Base-by-base conservation (phyloP, 257 asterid species). In the Jasminum sambac region DNA sequence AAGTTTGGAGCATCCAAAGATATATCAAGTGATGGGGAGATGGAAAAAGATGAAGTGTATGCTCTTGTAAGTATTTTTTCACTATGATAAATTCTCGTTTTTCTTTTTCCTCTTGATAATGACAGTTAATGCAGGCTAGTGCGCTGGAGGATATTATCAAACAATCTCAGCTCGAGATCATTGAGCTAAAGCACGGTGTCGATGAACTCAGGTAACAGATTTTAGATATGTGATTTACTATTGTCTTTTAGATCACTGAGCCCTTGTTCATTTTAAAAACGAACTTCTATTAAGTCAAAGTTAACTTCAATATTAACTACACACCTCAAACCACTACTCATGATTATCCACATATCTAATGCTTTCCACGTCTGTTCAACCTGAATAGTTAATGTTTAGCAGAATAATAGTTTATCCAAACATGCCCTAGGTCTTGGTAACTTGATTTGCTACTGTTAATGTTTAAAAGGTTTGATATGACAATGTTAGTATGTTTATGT, bases 101-200 rank as follows among this genome's bases (percentile, higher is more conserved):
- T 67, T 59, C 67, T 72, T 77, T 43, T 62, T 50, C 48, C 11
- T 39, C 72, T 72, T 67, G 68, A 43, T 79, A 52, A 76, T 77
- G 36, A 63, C 40, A 78, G 61, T 64, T 74, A 21, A 24, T 68
- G 66, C 79, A 95, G 99, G 99, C 99, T 37, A 89, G 87, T 83
- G 96, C 98, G 3, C 74, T 95, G 79, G 99, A 95, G 82, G 87
- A 88, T 80, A 91, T 91, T 63, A 86, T 95, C 66, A 95, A 88
- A 85, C 98, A 95, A 79, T 86, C 98, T 82, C 99, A 95, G 85
- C 71, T 95, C 77, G 98, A 95, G 89, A 95, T 95, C 76, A 83
- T 91, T 77, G 98, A 95, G 89, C 88, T 95, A 67, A 88, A 95
- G 82, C 99, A 95, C 79, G 83, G 91, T 10, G 89, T 86, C 62